A percentile compares a stretch with the other conserved stretches of the same genome.
These are phyloP conservation scores for Colletotrichum brevisporum DNA, from an alignment of 2,329 filamentous ascomycete species.

Conservation along the genomic window DNA sequence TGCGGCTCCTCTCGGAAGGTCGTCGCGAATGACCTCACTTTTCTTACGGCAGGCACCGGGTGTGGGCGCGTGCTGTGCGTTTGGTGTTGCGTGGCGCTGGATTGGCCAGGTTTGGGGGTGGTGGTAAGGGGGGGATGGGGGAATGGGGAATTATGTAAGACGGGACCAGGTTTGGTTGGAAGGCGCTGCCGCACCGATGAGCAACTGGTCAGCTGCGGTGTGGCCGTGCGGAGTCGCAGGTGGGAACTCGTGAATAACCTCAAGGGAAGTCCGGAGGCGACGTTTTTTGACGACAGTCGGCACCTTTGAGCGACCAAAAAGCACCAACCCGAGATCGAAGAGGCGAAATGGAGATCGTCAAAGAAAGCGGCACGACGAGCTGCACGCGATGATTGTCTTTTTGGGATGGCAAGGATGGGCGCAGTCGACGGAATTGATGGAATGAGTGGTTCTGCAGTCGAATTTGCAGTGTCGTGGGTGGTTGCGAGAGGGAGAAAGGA, in stretches of 20 bases:
- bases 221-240: slow-evolving; percentile 40
- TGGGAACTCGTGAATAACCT: slow-evolving; percentile 45
- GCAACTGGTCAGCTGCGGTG: slow-evolving; percentile 40
- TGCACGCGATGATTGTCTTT: slow-evolving; percentile 54
- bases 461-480: slow-evolving; percentile 52
- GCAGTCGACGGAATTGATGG: slow-evolving; percentile 57
- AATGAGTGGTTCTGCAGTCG: slow-evolving; percentile 49
- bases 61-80: slow-evolving; percentile 32
- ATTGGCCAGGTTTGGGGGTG: slow-evolving; percentile 33
- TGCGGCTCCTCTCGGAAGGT: slow-evolving; percentile 10
- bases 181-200: slow-evolving; percentile 36
- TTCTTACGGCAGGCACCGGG: slow-evolving; percentile 20
- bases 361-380: slow-evolving; percentile 48
- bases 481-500: slow-evolving; percentile 47
- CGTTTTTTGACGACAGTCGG: slow-evolving; percentile 39
- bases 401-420: slow-evolving; percentile 49
- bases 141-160: slow-evolving; percentile 40
- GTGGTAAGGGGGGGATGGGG: slow-evolving; percentile 1
- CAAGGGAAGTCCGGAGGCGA: slow-evolving; percentile 28
- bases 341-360: slow-evolving; percentile 43
- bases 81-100: slow-evolving; percentile 24
- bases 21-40: slow-evolving; percentile 43
- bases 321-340: slow-evolving; percentile 42
- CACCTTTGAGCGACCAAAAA: slow-evolving; percentile 42
- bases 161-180: slow-evolving; percentile 26